These are phyloP conservation scores for Hortiboletus flavorubellus DNA, from an alignment of 768 basidiomycete genomes.

Conservation along the genomic window DNA sequence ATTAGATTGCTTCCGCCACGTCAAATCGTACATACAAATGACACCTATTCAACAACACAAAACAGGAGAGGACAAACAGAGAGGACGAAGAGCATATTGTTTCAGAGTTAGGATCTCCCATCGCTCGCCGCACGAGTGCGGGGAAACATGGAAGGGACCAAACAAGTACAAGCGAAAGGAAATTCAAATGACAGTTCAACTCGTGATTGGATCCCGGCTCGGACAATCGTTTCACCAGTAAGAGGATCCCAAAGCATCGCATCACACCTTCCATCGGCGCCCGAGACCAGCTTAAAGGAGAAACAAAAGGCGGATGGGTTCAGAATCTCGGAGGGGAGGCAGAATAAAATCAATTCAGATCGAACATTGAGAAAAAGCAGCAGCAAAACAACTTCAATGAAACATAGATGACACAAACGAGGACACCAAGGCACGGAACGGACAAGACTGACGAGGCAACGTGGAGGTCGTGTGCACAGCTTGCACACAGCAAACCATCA, in stretches of 20 bases:
- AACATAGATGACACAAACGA: conserved; percentile 12
- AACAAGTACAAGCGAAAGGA: not conserved
- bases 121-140: not conserved
- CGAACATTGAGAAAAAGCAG: conserved; percentile 5
- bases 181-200: not conserved
- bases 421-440: conserved; percentile 9
- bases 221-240: conserved; percentile 31
- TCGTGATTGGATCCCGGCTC: conserved; percentile 21
- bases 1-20: not conserved
- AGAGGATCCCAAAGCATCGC: conserved; percentile 22
- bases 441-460: conserved; percentile 2
- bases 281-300: conserved; percentile 29
- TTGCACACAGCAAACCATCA: conserved; percentile 9
- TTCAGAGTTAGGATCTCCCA: not conserved
- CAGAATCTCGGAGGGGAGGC: conserved; percentile 20
- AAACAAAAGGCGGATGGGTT: conserved; percentile 27
- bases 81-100: conserved; percentile 6
- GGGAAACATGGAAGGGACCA: not conserved
- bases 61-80: conserved; percentile 3
- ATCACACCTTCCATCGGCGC: conserved; percentile 14
- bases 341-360: conserved; percentile 27
- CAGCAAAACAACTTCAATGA: not conserved
- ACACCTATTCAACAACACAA: not conserved
- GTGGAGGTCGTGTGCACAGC: not conserved
- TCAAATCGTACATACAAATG: conserved; percentile 5